Evolutionary conservation across 2,329 filamentous ascomycete genomes (phyloP).

Genomic region (Colletotrichum gloeosporioides): DNA sequence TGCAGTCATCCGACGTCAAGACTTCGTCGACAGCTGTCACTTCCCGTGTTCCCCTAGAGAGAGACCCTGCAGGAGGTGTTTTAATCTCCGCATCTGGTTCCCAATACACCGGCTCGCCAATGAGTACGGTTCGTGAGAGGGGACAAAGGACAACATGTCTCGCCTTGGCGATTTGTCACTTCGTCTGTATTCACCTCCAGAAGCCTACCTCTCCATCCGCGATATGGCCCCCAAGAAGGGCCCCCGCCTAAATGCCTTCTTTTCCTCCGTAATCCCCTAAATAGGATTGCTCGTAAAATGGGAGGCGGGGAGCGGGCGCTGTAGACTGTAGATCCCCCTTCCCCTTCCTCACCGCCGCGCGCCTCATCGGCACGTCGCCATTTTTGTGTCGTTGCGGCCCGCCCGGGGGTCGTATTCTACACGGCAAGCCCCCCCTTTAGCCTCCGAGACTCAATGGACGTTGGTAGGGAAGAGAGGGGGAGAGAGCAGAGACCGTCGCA

Average conservation of each 20-base stretch:
- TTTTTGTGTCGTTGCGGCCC: not conserved
- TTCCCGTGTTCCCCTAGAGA: not conserved
- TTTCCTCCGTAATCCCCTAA: not conserved
- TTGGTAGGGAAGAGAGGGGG: not conserved
- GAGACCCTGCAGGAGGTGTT: conserved; percentile 8
- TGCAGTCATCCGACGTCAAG: conserved; percentile 15
- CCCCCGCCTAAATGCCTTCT: not conserved
- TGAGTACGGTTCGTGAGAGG: not conserved
- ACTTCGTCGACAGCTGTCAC: conserved; percentile 12
- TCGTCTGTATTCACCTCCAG: not conserved
- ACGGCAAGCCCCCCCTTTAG: not conserved
- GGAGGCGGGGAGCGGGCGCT: not conserved
- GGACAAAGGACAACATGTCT: not conserved
- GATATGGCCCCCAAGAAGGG: not conserved
- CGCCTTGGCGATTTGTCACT: not conserved
- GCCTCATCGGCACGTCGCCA: not conserved
- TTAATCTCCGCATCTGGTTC: conserved; percentile 4
- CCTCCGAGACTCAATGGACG: not conserved
- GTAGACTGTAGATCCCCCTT: not conserved
- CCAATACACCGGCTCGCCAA: not conserved
- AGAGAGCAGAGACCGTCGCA: not conserved
- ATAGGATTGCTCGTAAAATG: not conserved
- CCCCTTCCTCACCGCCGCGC: not conserved
- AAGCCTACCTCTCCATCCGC: not conserved
- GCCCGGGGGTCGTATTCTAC: not conserved